Evolutionary conservation across 2,329 filamentous ascomycete genomes (phyloP), one percentile per base, ranked within the genome.

Genomic region (Herpotrichia juniperi): DNA sequence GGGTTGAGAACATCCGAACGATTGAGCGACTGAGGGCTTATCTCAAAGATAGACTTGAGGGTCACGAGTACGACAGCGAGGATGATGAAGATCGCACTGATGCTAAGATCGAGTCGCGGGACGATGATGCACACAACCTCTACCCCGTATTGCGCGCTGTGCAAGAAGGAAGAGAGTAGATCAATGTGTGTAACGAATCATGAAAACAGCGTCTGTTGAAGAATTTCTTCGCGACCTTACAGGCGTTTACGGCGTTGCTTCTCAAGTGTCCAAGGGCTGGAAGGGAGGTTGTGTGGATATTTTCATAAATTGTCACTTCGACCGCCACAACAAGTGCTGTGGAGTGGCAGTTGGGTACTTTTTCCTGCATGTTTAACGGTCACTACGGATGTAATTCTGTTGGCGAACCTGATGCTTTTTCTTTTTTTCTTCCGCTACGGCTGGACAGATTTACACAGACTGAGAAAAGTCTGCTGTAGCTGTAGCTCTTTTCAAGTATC

Each of bases 1-100:
- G 84, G 85, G 81, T 87, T 9, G 82, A 86, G 67, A 86, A 86
- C 70, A 83, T 86, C 48, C 82, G 85, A n/a, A 78, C 84, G 9
- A 82, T 87, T 25, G 84, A 87, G 71, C 78, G 79, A 45, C 76
- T 87, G 30, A 78, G 84, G 37, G 78, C 79, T 17, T 83, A 82
- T 68, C 79, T 87, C 59, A 79, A 81, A 49, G 78, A 82, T 43
- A 76, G 81, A 46, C 74, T 87, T 19, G 77, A 83, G 53, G 72
- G 74, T 34, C 80, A 79, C 30, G 81, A 85, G 30, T 85, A 74
- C 50, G 76, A 72, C 48, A 58, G 66, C n/a, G 70, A 72, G 4
- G 69, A 67, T 9, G 65, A 72, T 11, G 61, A 64, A 17, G 68
- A 73, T 19, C 67, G 66, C 11, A 55, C 62, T 12, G 57, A 63